Conservation (phyloP, 2,329 filamentous ascomycete genomes). For the Pseudogymnoascus sp. region DNA sequence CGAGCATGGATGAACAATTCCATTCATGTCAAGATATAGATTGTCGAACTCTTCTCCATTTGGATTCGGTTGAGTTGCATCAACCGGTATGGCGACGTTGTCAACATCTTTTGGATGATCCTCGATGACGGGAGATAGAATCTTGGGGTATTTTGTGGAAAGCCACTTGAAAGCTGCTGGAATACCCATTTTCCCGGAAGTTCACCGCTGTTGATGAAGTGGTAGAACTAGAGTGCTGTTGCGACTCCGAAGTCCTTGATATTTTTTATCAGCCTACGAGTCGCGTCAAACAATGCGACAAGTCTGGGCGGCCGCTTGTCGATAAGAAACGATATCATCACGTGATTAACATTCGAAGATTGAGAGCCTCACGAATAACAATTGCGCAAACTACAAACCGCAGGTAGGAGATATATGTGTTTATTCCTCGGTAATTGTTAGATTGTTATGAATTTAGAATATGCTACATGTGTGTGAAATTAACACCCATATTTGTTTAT, state of each 20-base stretch:
- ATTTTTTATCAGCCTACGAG: not conserved
- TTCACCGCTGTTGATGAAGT: not conserved
- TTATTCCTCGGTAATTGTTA: not conserved
- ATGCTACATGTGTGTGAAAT: not conserved
- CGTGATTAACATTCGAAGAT: not conserved
- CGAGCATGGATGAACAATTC: slow-evolving; percentile 97
- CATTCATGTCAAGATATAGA: slow-evolving; percentile 98
- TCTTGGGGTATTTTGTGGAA: slow-evolving; percentile 94
- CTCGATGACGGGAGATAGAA: slow-evolving; percentile 85
- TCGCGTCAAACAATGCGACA: slow-evolving; percentile 6
- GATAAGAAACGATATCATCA: slow-evolving; percentile 4
- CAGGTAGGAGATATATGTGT: not conserved
- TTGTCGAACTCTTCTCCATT: slow-evolving; percentile 99
- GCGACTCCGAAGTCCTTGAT: slow-evolving; percentile 7
- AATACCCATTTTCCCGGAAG: slow-evolving; percentile 66
- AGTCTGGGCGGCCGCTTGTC: not conserved
- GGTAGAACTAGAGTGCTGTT: slow-evolving; percentile 6
- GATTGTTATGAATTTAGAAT: not conserved
- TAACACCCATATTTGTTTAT: not conserved
- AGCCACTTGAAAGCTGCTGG: slow-evolving; percentile 81
- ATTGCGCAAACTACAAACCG: not conserved
- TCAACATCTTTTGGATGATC: slow-evolving; percentile 76
- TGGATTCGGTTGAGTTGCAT: slow-evolving; percentile 78
- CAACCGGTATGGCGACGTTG: slow-evolving; percentile 76
- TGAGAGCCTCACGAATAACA: not conserved